Conservation (phyloP, 83 land plant genomes). For the Picea abies region DNA sequence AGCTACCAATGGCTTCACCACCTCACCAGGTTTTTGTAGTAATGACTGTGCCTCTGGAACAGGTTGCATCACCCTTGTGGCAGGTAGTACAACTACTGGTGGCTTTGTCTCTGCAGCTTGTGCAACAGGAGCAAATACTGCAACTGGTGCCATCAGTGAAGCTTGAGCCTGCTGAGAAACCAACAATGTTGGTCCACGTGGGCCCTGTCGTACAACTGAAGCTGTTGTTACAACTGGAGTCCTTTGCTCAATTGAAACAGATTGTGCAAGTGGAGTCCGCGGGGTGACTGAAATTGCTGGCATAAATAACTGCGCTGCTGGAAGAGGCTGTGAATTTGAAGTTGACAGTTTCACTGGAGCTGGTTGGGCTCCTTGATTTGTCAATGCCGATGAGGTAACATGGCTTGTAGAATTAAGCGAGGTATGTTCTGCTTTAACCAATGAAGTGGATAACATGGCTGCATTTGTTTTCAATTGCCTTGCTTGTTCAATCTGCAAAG, state of each 20-base stretch:
- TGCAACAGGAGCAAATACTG: neutral
- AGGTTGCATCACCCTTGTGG: neutral
- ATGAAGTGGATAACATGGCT: constrained; percentile 4
- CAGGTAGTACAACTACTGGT: neutral
- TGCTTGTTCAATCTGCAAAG: constrained; percentile 16
- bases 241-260: neutral
- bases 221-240: neutral
- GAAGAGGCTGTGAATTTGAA: neutral
- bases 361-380: constrained; percentile 7
- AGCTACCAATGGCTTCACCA: constrained; percentile 14
- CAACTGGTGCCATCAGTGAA: constrained; percentile 1
- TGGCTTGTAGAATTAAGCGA: neutral
- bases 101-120: constrained; percentile 2
- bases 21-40: neutral
- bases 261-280: neutral
- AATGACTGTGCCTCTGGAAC: neutral
- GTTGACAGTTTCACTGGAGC: neutral
- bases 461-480: neutral
- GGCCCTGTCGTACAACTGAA: neutral
- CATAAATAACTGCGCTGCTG: neutral
- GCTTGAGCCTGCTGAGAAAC: neutral
- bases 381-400: neutral
- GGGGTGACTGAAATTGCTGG: neutral
- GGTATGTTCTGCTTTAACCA: neutral
- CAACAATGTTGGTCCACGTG: neutral